phyloP scores from a whole-genome alignment of 257 asterid species.

The Solanum pennellii region DNA sequence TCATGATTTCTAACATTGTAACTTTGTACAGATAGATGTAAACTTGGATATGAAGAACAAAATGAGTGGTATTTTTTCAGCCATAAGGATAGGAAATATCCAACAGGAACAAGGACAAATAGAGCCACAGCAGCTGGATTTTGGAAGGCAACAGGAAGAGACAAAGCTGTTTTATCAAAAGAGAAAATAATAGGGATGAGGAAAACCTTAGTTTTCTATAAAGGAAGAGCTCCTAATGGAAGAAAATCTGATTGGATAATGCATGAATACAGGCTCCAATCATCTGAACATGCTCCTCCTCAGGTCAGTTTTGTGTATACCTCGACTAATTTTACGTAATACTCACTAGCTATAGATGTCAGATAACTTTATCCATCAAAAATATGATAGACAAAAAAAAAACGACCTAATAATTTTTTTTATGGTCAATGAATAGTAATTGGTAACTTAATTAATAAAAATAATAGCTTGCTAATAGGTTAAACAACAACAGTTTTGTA shows the following conservation, averaged over 20 bases:
- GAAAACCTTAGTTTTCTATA: slow-evolving; percentile 65
- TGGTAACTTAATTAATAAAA: not conserved
- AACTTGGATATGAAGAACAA: slow-evolving; percentile 73
- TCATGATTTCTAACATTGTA: not conserved
- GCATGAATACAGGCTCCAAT: slow-evolving; percentile 82
- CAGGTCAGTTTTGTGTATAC: slow-evolving; percentile 21
- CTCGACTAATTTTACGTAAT: not conserved
- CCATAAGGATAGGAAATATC: slow-evolving; percentile 81
- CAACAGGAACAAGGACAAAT: slow-evolving; percentile 74
- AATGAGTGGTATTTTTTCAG: slow-evolving; percentile 88
- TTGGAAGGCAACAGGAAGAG: slow-evolving; percentile 93
- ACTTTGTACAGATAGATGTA: slow-evolving; percentile 40
- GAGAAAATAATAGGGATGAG: slow-evolving; percentile 77
- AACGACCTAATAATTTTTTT: no score
- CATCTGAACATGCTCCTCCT: slow-evolving; percentile 57
- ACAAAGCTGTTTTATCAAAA: slow-evolving; percentile 62
- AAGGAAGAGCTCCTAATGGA: slow-evolving; percentile 82
- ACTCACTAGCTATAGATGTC: not conserved
- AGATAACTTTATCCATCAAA: accelerated
- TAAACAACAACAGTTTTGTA: not conserved
- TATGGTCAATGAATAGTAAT: not conserved
- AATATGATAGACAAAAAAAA: not conserved
- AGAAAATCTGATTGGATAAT: slow-evolving; percentile 74
- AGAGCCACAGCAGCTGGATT: slow-evolving; percentile 79
- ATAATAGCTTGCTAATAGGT: not conserved